Percentiles rank a stretch among this genome's conserved stretches.
phyloP scores from a whole-genome alignment of 768 basidiomycete genomes.

The Rhizopogon rudus region DNA sequence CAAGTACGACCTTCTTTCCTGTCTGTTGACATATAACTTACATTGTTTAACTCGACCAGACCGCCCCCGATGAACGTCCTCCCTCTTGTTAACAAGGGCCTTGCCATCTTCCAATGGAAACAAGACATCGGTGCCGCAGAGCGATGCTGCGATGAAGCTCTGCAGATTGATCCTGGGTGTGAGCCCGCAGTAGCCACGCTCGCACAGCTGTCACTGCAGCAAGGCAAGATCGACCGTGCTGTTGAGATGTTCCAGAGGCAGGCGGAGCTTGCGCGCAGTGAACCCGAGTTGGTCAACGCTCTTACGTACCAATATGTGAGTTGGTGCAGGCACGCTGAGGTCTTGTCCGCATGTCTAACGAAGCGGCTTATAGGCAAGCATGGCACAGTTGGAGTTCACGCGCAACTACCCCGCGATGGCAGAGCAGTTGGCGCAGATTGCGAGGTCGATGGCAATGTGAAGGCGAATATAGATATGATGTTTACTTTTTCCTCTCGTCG shows the following conservation, averaged over 20 bases:
- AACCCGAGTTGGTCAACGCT: conserved; percentile 78
- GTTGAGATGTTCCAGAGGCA: conserved; percentile 83
- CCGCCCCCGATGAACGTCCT: conserved; percentile 74
- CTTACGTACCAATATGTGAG: conserved; percentile 76
- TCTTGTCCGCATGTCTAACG: conserved; percentile 1
- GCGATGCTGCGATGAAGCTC: conserved; percentile 80
- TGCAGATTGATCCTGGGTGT: conserved; percentile 86
- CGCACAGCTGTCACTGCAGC: conserved; percentile 89
- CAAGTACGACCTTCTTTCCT: conserved; percentile 41
- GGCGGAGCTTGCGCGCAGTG: conserved; percentile 82
- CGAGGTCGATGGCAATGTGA: conserved; percentile 31
- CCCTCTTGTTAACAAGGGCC: conserved; percentile 96
- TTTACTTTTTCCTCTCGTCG: not conserved
- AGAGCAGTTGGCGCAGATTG: conserved; percentile 53
- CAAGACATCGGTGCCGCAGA: conserved; percentile 84
- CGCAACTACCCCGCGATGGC: conserved; percentile 82
- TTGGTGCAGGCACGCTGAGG: conserved; percentile 4
- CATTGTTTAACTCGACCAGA: conserved; percentile 9
- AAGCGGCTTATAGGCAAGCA: conserved; percentile 54
- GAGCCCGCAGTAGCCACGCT: conserved; percentile 96
- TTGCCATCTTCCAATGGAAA: conserved; percentile 93
- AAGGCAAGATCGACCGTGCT: conserved; percentile 82
- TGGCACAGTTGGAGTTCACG: conserved; percentile 79
- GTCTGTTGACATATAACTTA: not conserved
- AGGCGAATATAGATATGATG: not conserved